phyloP scores from a whole-genome alignment of 1,284 basidiomycete genomes.

The Marasmius sp. region DNA sequence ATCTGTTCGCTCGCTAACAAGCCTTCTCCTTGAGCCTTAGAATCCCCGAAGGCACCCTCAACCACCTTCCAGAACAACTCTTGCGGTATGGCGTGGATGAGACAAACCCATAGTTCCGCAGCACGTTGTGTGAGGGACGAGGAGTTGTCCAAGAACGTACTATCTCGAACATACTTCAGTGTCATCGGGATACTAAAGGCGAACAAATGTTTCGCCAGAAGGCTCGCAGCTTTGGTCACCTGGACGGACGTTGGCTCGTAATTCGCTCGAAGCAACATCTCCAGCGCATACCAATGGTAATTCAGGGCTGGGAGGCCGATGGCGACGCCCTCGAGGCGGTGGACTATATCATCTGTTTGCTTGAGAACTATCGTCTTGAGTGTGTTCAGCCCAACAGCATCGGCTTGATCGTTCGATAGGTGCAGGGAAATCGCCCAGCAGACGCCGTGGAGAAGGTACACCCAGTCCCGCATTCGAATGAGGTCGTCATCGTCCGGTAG shows the following conservation, averaged over 20 bases:
- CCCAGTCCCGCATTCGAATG: slow-evolving; percentile 36
- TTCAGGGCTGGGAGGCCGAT: slow-evolving; percentile 41
- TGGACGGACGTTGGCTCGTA: background rate
- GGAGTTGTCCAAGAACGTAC: background rate
- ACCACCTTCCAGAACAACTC: slow-evolving; percentile 51
- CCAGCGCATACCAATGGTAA: slow-evolving; percentile 62
- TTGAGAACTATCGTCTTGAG: slow-evolving; percentile 28
- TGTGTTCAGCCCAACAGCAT: background rate
- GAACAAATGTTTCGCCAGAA: slow-evolving; percentile 24
- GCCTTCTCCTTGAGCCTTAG: background rate
- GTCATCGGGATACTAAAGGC: slow-evolving; percentile 51
- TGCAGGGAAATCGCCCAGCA: slow-evolving; percentile 32
- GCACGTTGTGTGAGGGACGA: slow-evolving; percentile 33
- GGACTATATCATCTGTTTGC: slow-evolving; percentile 39
- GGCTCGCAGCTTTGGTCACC: slow-evolving; percentile 9
- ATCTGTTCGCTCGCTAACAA: slow-evolving; percentile 65
- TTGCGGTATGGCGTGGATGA: slow-evolving; percentile 54
- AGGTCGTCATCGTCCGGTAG: slow-evolving; percentile 31
- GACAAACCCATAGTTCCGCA: slow-evolving; percentile 76
- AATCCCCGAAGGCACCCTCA: slow-evolving; percentile 32
- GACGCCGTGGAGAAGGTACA: slow-evolving; percentile 44
- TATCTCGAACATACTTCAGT: slow-evolving; percentile 44
- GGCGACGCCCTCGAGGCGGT: slow-evolving; percentile 34
- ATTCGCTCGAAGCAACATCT: slow-evolving; percentile 44
- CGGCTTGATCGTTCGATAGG: slow-evolving; percentile 29